Evolutionary conservation across 306 rosid species (phyloP).

Genomic region (Aeschynomene evenia): DNA sequence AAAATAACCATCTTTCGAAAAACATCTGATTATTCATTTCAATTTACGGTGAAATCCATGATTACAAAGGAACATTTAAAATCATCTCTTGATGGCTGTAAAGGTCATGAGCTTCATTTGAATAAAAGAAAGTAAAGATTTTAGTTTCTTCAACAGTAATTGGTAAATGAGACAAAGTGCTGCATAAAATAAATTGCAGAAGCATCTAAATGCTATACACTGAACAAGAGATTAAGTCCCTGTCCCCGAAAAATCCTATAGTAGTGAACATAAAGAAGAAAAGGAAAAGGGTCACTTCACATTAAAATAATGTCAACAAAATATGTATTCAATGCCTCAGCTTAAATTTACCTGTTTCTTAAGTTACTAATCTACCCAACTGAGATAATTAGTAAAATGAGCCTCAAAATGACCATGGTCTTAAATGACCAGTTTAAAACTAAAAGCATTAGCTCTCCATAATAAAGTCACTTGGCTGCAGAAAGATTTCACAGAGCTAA

Average conservation of each 20-base stretch:
- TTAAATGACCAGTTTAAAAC: background rate
- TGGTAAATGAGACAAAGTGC: background rate
- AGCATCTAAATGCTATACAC: background rate
- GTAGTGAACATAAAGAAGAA: background rate
- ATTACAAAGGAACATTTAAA: background rate
- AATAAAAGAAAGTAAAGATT: background rate
- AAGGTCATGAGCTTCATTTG: background rate
- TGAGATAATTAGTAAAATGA: background rate
- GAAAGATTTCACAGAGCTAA: background rate
- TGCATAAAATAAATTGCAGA: background rate
- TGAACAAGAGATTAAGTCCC: background rate
- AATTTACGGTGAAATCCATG: background rate
- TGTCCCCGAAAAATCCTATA: background rate
- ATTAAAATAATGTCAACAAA: background rate
- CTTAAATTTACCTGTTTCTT: background rate
- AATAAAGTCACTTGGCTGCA: background rate
- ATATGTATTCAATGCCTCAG: background rate
- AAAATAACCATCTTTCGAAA: background rate
- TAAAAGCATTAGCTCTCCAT: background rate
- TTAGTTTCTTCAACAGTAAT: background rate
- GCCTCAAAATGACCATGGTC: background rate
- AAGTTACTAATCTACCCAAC: background rate
- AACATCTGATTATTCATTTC: background rate
- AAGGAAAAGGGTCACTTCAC: background rate
- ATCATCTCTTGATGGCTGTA: background rate